Base-by-base conservation (phyloP, 2,329 filamentous ascomycete genomes). In the Epichloe amarillans region DNA sequence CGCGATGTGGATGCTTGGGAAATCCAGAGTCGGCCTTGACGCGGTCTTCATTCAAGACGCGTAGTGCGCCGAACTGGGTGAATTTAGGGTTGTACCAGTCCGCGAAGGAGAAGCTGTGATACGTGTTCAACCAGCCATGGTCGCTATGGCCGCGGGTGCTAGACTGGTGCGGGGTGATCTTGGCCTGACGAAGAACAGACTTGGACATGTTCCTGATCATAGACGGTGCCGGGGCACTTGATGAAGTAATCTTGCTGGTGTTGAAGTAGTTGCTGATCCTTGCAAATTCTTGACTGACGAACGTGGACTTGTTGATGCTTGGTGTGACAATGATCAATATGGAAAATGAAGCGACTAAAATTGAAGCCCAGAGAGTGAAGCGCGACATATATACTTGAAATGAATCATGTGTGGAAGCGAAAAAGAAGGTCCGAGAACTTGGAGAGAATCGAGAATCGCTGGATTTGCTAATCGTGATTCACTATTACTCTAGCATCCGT, bases 1-100 rank as follows among this genome's bases (percentile, higher is more conserved):
- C 86, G 55, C 84, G 79, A 67, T 95, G 89, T 26, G 82, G 82
- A 64, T 95, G 89, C 0, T 86, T 89, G 4, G 88, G 87, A 69
- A 95, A 95, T 4, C 88, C 88, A 10, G 76, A 80, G 53, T 80
- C 77, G 30, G 82, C 71, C 60, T 80, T 77, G 36, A 95, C 88
- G 36, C 87, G 83, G 65, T 95, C 88, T 70, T 95, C 88, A 62
- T 95, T 95, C 61, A 95, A 82, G 39, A 95, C 88, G 51, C 88
- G 81, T 45, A 95, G 75, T 26, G 83, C 77, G 7, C 89, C 88
- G 62, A 86, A 94, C 55, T 77, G 74, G 44, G 76, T 75, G 69
- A 81, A 84, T 26, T 68, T 64, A 2, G 84, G 83, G 62, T 88
- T 76, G 65, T 82, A 82, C 75, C 75, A 80, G 62, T 76, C 74